phyloP scores from a whole-genome alignment of 768 basidiomycete genomes.

The Leccinum disarticulatum region DNA sequence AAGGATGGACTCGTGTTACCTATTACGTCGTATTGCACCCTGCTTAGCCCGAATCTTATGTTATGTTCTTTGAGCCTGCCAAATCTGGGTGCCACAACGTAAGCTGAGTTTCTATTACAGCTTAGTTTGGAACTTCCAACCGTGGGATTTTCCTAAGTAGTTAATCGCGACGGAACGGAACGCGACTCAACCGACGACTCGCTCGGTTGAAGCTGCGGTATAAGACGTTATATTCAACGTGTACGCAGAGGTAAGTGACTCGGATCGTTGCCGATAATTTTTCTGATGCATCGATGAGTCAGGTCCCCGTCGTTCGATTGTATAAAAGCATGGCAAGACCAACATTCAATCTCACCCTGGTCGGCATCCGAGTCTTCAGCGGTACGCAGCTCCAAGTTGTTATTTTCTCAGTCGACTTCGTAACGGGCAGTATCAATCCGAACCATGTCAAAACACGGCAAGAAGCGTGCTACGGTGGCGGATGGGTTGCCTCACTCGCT shows the following conservation, averaged over 20 bases:
- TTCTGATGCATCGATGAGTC: not conserved
- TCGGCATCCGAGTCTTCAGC: not conserved
- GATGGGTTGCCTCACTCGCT: too few relatives aligned
- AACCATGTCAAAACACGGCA: too few relatives aligned
- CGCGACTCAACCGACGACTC: not conserved
- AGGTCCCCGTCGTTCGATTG: not conserved
- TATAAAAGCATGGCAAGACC: not conserved
- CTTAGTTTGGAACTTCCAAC: too few relatives aligned
- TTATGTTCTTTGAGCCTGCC: not conserved
- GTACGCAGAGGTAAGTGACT: not conserved
- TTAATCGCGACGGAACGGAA: not conserved
- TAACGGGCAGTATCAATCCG: too few relatives aligned
- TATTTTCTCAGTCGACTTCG: too few relatives aligned
- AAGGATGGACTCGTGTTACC: not conserved
- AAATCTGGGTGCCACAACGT: not conserved
- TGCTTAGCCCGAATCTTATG: not conserved
- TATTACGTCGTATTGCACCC: not conserved
- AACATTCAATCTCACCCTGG: not conserved
- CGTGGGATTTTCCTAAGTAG: too few relatives aligned
- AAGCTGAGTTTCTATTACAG: not conserved
- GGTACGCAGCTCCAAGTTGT: too few relatives aligned
- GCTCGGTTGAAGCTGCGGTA: not conserved
- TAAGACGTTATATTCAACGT: not conserved
- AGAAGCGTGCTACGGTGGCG: too few relatives aligned
- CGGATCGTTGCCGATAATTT: not conserved